These are phyloP conservation scores for Aquilaria yunnanensis DNA, from an alignment of 345 rosid genomes.

Conservation along the genomic window DNA sequence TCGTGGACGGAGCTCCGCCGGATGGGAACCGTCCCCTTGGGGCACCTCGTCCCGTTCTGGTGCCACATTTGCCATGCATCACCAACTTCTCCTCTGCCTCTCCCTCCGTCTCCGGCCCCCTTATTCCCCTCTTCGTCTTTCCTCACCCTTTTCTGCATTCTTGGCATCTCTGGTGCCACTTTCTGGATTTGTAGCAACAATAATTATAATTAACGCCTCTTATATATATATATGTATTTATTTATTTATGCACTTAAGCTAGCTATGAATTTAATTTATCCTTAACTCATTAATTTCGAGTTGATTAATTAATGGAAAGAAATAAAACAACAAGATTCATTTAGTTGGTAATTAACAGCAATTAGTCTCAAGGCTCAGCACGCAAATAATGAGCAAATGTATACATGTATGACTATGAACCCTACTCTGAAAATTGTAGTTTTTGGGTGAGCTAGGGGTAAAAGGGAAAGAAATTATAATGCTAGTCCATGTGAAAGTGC, in stretches of 20 bases:
- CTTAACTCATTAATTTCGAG: no score
- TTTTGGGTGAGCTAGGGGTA: no score
- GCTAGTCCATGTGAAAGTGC: no score
- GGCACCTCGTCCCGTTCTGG: constrained; percentile 74
- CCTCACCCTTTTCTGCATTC: constrained; percentile 22
- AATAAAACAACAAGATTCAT: no score
- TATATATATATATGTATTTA: background rate
- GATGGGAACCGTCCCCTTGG: constrained; percentile 82
- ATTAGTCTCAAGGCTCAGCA: no score
- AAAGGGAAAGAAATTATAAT: no score
- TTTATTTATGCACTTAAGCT: background rate
- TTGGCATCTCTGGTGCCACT: constrained; percentile 51
- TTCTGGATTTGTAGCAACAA: constrained; percentile 27
- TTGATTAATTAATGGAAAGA: no score
- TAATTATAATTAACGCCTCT: background rate
- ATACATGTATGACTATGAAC: no score
- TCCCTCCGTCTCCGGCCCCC: constrained; percentile 7
- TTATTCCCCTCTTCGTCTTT: constrained; percentile 10
- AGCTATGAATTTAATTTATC: no score
- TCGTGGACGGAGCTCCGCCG: constrained; percentile 74
- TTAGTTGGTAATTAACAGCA: no score
- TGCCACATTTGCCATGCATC: constrained; percentile 91
- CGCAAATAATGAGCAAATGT: no score
- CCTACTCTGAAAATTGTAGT: no score
- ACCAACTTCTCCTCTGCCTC: constrained; percentile 16